Base-by-base conservation (phyloP, 306 rosid species). In the Vicia faba region DNA sequence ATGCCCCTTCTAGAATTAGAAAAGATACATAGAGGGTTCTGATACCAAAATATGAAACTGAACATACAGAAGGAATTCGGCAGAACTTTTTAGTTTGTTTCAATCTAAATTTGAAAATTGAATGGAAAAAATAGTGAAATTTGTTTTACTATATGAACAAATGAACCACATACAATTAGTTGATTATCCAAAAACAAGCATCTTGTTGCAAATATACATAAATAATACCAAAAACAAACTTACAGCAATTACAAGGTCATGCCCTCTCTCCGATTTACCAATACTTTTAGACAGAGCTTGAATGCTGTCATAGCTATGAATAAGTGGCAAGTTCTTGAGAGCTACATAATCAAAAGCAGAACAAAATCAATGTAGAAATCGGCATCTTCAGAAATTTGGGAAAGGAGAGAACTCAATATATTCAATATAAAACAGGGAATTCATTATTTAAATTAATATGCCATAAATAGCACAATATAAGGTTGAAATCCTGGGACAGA, bases 221-320 rank as follows among this genome's bases (percentile, higher is more conserved):
- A 77, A 54, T 33, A 40, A 12, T 54, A 23, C 11, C 43, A 61
- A 66, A 69, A 63, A 75, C 14, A 66, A 57, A 86, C 99, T 84
- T 86, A 90, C 99, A 74, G 96, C 97, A 82, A 88, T 86, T 64
- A 90, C 99, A 70, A 93, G 91, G 84, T 88, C 97, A 53, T 93
- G 99, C 66, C 78, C 85, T 78, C 96, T 82, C 68, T 85, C 97
- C 11, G 92, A 84, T 84, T 88, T 93, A 55, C 77, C 64, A 50
- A 84, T 78, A 49, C 59, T 78, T 82, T 85, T 88, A 49, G 80
- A 77, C 39, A 93, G 84, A 2, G 83, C 70, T 77, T 88, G 93
- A 83, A 89, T 85, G 85, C 89, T 86, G 4, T 83, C 96, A 82
- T 86, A 93, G 71, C 99, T 80, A 81, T 90, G 99, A 80, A 88